Percentiles rank a stretch among this genome's conserved stretches.
Conservation (phyloP, 805 yeast genomes). For the Helenozyma baotianmanensis region DNA sequence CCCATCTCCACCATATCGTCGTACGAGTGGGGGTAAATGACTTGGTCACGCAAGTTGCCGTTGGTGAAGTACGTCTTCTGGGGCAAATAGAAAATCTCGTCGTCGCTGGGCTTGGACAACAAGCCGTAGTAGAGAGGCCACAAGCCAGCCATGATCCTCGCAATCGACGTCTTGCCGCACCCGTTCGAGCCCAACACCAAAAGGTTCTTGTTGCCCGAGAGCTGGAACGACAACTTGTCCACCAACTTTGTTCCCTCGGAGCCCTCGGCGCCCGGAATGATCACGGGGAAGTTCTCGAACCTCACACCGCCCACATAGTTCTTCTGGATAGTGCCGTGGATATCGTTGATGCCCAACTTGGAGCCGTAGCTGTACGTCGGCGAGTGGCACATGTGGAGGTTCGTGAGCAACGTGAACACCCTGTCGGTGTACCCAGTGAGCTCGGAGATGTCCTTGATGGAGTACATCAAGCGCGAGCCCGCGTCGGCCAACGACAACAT, state of each 20-base stretch:
- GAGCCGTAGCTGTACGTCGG: slow-evolving; percentile 48
- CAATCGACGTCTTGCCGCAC: slow-evolving; percentile 82
- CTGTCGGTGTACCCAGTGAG: slow-evolving; percentile 88
- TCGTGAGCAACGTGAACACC: slow-evolving; percentile 69
- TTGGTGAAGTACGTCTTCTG: slow-evolving; percentile 80
- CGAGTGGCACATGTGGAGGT: slow-evolving; percentile 79
- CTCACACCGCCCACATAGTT: slow-evolving; percentile 70
- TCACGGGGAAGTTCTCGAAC: slow-evolving; percentile 76
- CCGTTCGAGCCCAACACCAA: slow-evolving; percentile 86
- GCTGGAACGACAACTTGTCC: slow-evolving; percentile 53
- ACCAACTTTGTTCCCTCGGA: slow-evolving; percentile 58
- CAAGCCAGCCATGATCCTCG: slow-evolving; percentile 77
- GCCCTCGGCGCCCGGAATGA: slow-evolving; percentile 67
- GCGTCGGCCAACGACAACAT: slow-evolving; percentile 93
- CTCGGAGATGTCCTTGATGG: slow-evolving; percentile 87
- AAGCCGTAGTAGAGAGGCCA: slow-evolving; percentile 91
- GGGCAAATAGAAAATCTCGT: slow-evolving; percentile 73
- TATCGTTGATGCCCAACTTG: slow-evolving; percentile 42
- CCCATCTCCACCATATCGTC: slow-evolving; percentile 74
- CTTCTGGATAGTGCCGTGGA: slow-evolving; percentile 76
- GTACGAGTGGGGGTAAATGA: slow-evolving; percentile 79
- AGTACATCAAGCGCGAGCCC: slow-evolving; percentile 89
- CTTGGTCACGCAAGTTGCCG: slow-evolving; percentile 87
- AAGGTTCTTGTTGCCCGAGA: slow-evolving; percentile 58
- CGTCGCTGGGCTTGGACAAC: slow-evolving; percentile 67